Evolutionary conservation across 2,329 filamentous ascomycete species (phyloP), one percentile per base, ranked within the genome.

Genomic region (Ophiosphaerella korrae): DNA sequence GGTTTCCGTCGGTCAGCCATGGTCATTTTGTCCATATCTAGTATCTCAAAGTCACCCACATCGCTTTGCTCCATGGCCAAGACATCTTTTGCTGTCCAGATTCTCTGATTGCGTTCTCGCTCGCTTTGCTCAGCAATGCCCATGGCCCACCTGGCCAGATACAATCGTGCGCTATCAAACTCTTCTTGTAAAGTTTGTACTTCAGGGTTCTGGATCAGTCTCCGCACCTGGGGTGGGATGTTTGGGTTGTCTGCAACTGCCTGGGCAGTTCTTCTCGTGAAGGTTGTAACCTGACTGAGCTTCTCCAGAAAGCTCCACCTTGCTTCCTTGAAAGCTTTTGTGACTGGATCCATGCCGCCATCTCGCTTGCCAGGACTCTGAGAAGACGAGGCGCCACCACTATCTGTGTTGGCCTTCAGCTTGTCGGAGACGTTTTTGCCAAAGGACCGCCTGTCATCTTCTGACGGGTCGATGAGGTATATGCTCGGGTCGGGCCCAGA

Each of bases 81-180:
- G 3, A 97, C 88, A 75, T 99, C 94, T 58, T 87, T 87, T 1
- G 91, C 93, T 0, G 92, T 97, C 89, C 92, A 99, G 67, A 96
- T 92, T 40, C 92, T 82, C 72, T 92, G 88, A 44, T 86, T 89
- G 21, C 88, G 81, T 64, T 99, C 94, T 34, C 86, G 82, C 68
- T 99, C 94, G 64, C 92, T 93, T 77, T 99, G 94, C 72, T 99
- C 95, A 0, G 94, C 92, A 58, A 99, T 96, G 7, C 92, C 92
- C 94, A 99, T 97, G 2, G 94, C 94, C 94, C 94, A 99, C 57
- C 94, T 83, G 18, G 94, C 94, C 34, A 99, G 81, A 69, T 99
- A 99, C 52, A 99, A 82, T 58, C 94, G 84, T 3, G 95, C 94
- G 65, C 92, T 96, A 77, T 99, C 95, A 64, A 97, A 99, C 70